Base-by-base conservation (phyloP, 2,329 filamentous ascomycete genomes). In the Fusarium annulatum region DNA sequence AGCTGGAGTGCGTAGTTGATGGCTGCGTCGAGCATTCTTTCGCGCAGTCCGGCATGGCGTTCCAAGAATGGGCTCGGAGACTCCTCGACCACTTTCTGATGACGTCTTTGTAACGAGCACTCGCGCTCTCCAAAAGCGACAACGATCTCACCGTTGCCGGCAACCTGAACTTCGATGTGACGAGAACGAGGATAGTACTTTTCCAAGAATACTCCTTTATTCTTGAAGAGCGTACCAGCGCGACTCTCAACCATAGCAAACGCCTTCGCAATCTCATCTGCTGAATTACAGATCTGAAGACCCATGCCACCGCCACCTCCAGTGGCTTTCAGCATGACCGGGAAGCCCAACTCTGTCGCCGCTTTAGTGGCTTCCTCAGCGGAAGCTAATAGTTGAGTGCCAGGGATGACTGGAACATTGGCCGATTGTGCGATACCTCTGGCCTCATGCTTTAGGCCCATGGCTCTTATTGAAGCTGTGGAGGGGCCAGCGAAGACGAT, bases 71-170 rank as follows among this genome's bases (percentile, higher is more conserved):
- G 55, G 12, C 55, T 58, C 5, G 55, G 55, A 3, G 55, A 49
- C 33, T 58, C 55, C 19, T 58, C 55, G 1, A 58, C 55, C 26
- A 93, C 89, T 75, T 93, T 93, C 77, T 93, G 91, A 75, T 93
- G 90, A 28, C 91, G 84, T 55, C 91, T 82, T 77, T 93, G 91
- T 11, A 93, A 88, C 0, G 88, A 91, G 76, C 91, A 93, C 70
- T 93, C 91, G 34, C 91, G 84, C 75, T 93, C 91, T 9, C 90
- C 89, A 33, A 92, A 86, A 42, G 86, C 84, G 9, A 92, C 85
- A 4, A 67, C 64, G 14, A 66, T n/a, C 3, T 66, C 51, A 14
- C 64, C 64, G 9, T 60, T 60, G 26, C 57, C 57, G 18, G 41
- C 41, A 9, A 58, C 43, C 19, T 60, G 57, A 0, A 60, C 57